phyloP scores from a whole-genome alignment of 352 stramenopile genomes.

The Elongisporangium undulatum region DNA sequence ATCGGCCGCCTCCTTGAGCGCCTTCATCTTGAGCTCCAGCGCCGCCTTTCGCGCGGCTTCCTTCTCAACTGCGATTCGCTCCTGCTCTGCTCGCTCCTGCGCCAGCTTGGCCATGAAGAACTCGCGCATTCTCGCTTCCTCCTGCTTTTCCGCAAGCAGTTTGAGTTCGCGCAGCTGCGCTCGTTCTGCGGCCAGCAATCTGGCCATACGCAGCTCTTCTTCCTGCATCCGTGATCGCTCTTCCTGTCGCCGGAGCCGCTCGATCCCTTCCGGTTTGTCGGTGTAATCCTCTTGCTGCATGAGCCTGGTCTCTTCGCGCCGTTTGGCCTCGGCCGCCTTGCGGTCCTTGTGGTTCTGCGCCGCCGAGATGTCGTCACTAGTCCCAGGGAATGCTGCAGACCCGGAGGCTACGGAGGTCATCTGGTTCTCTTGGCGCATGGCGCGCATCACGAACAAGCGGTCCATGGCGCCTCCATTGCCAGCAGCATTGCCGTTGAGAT shows the following conservation, averaged over 20 bases:
- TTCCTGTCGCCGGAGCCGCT: conserved; percentile 39
- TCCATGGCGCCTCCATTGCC: conserved; percentile 20
- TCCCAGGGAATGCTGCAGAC: background rate
- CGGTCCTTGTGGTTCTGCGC: conserved; percentile 61
- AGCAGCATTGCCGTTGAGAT: conserved; percentile 4
- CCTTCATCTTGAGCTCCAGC: conserved; percentile 53
- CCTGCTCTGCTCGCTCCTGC: conserved; percentile 33
- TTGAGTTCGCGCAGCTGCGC: conserved; percentile 19
- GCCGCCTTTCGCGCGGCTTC: conserved; percentile 30
- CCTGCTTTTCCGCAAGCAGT: conserved; percentile 31
- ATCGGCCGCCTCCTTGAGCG: conserved; percentile 58
- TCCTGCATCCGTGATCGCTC: conserved; percentile 52
- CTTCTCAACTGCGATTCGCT: conserved; percentile 34
- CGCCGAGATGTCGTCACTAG: conserved; percentile 35
- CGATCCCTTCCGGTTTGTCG: conserved; percentile 41
- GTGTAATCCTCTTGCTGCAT: conserved; percentile 67
- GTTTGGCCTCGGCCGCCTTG: conserved; percentile 41
- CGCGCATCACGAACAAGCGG: conserved; percentile 40
- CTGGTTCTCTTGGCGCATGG: conserved; percentile 54
- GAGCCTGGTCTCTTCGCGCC: conserved; percentile 32
- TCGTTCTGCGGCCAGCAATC: conserved; percentile 38
- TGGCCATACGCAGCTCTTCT: conserved; percentile 43
- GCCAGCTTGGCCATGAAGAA: conserved; percentile 51
- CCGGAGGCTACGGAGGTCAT: conserved; percentile 11
- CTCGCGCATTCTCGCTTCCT: conserved; percentile 39